A percentile compares a stretch with the other conserved stretches of the same genome.
Evolutionary conservation across 1,284 basidiomycete species (phyloP).

Genomic region (Ustilago sp.): DNA sequence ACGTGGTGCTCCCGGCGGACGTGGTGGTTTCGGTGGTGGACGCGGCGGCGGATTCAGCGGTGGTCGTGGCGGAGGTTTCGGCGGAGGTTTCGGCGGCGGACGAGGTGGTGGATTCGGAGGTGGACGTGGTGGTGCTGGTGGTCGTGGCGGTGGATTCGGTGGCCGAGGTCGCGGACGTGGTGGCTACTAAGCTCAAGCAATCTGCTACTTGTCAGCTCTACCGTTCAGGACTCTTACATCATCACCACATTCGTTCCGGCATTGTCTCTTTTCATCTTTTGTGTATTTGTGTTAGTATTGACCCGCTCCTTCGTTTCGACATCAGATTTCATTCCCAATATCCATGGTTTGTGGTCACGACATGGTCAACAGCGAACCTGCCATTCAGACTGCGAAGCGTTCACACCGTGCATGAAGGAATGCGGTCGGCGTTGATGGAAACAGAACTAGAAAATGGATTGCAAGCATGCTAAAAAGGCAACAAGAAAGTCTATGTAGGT

Average conservation of each 20-base stretch:
- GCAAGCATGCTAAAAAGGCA: not conserved
- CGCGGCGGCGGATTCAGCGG: constrained; percentile 60
- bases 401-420: not conserved
- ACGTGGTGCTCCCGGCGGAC: constrained; percentile 28
- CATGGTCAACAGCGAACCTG: not conserved
- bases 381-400: not conserved
- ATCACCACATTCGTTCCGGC: constrained; percentile 8
- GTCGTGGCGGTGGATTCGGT: constrained; percentile 51
- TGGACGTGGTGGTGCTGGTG: constrained; percentile 62
- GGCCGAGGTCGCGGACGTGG: constrained; percentile 47
- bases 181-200: constrained; percentile 40
- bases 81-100: constrained; percentile 49
- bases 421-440: not conserved
- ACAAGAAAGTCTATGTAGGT: constrained; percentile 14
- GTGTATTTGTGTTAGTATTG: constrained; percentile 39
- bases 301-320: constrained; percentile 16
- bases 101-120: constrained; percentile 56
- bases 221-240: not conserved
- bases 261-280: constrained; percentile 20
- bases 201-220: not conserved
- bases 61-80: constrained; percentile 44
- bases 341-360: not conserved
- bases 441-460: not conserved
- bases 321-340: constrained; percentile 4
- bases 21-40: constrained; percentile 65